Evolutionary conservation across 345 rosid species (phyloP).

Genomic region (Psidium guajava): DNA sequence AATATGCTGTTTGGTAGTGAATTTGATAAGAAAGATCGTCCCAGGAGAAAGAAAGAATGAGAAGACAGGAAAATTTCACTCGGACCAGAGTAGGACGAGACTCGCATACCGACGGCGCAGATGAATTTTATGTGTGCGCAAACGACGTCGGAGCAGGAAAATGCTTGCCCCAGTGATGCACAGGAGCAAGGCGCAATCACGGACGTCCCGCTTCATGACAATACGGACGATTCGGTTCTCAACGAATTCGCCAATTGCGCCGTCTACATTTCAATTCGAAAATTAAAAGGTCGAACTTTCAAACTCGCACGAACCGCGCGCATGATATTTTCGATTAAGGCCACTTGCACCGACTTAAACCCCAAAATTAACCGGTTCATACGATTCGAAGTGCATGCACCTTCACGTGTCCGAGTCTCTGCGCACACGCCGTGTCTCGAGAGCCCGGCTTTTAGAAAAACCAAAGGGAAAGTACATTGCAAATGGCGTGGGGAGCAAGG

Average conservation of each 20-base stretch:
- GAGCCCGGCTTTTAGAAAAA: neutral
- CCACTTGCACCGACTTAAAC: neutral
- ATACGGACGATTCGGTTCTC: neutral
- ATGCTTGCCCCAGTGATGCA: accelerated
- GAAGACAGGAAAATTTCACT: neutral
- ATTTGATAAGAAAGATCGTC: neutral
- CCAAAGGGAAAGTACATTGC: neutral
- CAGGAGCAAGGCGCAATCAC: accelerated
- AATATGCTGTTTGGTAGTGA: neutral
- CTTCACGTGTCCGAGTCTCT: neutral
- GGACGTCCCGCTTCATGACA: neutral
- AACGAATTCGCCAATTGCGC: accelerated
- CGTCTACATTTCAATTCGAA: neutral
- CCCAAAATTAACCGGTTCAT: neutral
- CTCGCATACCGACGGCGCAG: too few relatives aligned
- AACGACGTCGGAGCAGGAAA: neutral
- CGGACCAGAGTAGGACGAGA: neutral
- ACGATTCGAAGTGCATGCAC: too few relatives aligned
- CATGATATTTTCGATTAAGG: neutral
- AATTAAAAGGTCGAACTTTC: neutral
- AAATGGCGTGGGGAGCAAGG: neutral
- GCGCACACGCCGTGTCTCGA: neutral
- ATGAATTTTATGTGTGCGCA: neutral
- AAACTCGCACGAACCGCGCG: neutral
- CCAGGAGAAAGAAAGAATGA: neutral